A percentile compares a stretch with the other conserved stretches of the same genome.
Evolutionary conservation across 768 basidiomycete genomes (phyloP).

Genomic region (Stropharia rugosoannulata): DNA sequence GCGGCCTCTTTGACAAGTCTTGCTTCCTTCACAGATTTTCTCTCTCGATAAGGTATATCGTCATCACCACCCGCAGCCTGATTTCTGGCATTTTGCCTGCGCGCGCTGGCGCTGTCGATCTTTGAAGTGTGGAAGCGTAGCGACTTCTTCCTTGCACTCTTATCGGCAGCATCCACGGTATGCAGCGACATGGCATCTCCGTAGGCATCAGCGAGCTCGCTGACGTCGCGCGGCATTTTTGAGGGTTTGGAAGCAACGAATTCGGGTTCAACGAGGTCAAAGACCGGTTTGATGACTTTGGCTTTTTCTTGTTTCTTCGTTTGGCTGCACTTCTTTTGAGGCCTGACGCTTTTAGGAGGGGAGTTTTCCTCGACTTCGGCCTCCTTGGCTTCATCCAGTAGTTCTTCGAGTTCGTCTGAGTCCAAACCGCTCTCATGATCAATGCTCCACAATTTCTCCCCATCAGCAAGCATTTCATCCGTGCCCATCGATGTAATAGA

Average conservation of each 20-base stretch:
- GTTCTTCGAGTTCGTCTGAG: conserved; percentile 49
- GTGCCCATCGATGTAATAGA: conserved; percentile 14
- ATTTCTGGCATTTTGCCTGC: conserved; percentile 71
- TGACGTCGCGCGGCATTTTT: conserved; percentile 18
- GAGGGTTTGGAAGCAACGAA: conserved; percentile 47
- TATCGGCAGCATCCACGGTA: conserved; percentile 78
- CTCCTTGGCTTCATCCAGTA: conserved; percentile 51
- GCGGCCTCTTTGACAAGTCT: conserved; percentile 55
- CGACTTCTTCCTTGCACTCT: conserved; percentile 75
- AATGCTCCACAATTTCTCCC: conserved; percentile 42
- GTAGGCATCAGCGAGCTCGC: conserved; percentile 49
- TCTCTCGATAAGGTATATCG: conserved; percentile 87
- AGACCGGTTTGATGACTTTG: conserved; percentile 38
- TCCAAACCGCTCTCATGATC: conserved; percentile 38
- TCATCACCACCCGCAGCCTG: conserved; percentile 87
- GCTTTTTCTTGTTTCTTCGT: conserved; percentile 28
- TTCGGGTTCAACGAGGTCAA: conserved; percentile 81
- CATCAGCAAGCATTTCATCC: conserved; percentile 38
- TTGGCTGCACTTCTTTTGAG: conserved; percentile 69
- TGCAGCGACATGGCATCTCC: conserved; percentile 75
- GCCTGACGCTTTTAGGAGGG: conserved; percentile 26
- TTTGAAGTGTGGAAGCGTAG: conserved; percentile 93
- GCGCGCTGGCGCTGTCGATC: conserved; percentile 79
- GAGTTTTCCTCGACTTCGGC: conserved; percentile 16
- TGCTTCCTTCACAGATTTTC: conserved; percentile 61